phyloP scores from a whole-genome alignment of 768 basidiomycete genomes.

The Lentinula sp. region DNA sequence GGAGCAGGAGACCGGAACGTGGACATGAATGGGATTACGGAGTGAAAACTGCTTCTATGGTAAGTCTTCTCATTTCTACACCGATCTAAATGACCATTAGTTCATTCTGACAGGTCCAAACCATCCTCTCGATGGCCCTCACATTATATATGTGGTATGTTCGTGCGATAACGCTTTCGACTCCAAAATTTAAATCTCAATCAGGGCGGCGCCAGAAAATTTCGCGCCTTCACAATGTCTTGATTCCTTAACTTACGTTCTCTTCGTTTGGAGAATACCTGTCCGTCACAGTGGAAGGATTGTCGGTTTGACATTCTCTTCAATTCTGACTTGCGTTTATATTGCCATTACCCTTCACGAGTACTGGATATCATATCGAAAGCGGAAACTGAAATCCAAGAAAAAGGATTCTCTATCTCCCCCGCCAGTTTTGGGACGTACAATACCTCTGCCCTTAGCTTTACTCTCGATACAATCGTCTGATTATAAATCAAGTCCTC shows the following conservation, averaged over 20 bases:
- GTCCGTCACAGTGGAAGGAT: slow-evolving; percentile 25
- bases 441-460: background rate
- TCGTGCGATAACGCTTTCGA: background rate
- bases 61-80: background rate
- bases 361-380: slow-evolving; percentile 21
- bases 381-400: slow-evolving; percentile 7
- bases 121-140: slow-evolving; percentile 29
- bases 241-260: slow-evolving; percentile 23
- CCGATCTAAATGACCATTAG: background rate
- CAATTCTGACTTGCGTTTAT: slow-evolving; percentile 24
- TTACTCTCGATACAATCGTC: background rate
- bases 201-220: slow-evolving; percentile 22
- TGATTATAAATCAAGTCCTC: background rate
- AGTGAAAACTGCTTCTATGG: slow-evolving; percentile 32
- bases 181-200: background rate
- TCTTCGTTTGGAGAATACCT: slow-evolving; percentile 26
- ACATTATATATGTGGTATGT: slow-evolving; percentile 33
- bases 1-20: background rate
- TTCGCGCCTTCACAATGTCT: slow-evolving; percentile 26
- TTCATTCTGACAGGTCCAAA: slow-evolving; percentile 17
- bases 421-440: background rate
- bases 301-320: slow-evolving; percentile 24
- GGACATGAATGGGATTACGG: slow-evolving; percentile 18
- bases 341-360: slow-evolving; percentile 27
- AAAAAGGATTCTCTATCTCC: background rate